Percentiles rank a stretch among this genome's conserved stretches.
These are phyloP conservation scores for Oxyria digyna DNA, from an alignment of 148 eudicot genomes.

Conservation along the genomic window DNA sequence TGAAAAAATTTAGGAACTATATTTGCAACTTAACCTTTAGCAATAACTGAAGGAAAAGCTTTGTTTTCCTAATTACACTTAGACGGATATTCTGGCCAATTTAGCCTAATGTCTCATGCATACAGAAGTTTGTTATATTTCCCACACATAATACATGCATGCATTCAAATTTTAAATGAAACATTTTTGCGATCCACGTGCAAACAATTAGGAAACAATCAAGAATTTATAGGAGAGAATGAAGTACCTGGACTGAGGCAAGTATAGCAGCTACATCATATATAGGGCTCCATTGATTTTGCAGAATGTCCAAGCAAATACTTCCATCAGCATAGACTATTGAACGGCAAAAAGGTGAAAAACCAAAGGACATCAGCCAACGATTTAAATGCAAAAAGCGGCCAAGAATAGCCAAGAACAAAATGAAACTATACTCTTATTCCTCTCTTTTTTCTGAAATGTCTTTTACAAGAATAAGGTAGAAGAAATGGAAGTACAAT, in stretches of 20 bases:
- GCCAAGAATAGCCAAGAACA: not conserved
- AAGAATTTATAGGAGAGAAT: not conserved
- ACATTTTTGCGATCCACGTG: not conserved
- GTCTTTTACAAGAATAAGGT: not conserved
- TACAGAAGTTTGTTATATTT: not conserved
- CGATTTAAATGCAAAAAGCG: not conserved
- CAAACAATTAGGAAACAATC: not conserved
- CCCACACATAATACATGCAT: not conserved
- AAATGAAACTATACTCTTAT: not conserved
- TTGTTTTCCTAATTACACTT: too few relatives aligned
- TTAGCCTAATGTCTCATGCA: not conserved
- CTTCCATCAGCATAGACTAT: slow-evolving; percentile 24
- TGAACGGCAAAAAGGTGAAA: not conserved
- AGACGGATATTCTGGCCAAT: too few relatives aligned
- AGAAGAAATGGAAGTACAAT: not conserved
- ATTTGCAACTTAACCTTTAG: too few relatives aligned
- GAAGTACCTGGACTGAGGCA: slow-evolving; percentile 24
- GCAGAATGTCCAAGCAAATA: slow-evolving; percentile 26
- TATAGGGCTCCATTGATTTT: slow-evolving; percentile 55
- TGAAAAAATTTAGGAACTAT: too few relatives aligned
- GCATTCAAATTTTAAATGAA: not conserved
- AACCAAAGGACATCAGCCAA: not conserved
- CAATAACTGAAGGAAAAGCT: too few relatives aligned
- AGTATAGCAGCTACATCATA: slow-evolving; percentile 29
- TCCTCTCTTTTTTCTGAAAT: not conserved